Evolutionary conservation across 176 grass and related monocot species (phyloP).

Genomic region (Carex scoparia): DNA sequence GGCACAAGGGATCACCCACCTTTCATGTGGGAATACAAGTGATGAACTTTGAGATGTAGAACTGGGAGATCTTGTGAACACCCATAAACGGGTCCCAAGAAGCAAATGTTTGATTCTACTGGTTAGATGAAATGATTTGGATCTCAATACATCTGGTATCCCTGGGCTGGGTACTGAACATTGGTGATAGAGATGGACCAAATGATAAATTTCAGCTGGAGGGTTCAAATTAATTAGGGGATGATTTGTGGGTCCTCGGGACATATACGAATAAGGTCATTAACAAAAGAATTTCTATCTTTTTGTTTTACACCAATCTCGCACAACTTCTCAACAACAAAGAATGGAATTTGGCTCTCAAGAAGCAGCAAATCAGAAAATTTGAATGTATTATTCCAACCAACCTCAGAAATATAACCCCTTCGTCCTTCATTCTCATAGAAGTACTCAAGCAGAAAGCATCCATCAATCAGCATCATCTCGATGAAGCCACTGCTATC

Average conservation of each 20-base stretch:
- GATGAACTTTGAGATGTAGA: not conserved
- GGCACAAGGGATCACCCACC: not conserved
- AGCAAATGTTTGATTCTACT: not conserved
- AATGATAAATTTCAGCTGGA: not conserved
- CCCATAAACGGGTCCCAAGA: not conserved
- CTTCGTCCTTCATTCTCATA: too few species aligned
- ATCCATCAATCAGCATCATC: slow-evolving; percentile 29
- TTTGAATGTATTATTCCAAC: not conserved
- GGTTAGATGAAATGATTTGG: not conserved
- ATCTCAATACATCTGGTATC: not conserved
- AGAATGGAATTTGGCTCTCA: not conserved
- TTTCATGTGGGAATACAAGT: not conserved
- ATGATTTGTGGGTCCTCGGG: not conserved
- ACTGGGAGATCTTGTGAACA: not conserved
- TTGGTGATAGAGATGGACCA: slow-evolving; percentile 5
- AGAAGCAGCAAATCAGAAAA: not conserved
- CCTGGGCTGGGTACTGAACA: not conserved
- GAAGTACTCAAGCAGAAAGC: slow-evolving; percentile 25
- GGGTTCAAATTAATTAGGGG: not conserved
- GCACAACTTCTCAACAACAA: slow-evolving; percentile 17
- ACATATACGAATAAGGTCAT: not conserved
- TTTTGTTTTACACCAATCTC: not conserved
- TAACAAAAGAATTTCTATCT: not conserved
- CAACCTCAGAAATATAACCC: not conserved
- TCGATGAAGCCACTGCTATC: not conserved